Evolutionary conservation across 1,284 basidiomycete genomes (phyloP), one percentile per base, ranked within the genome.

Genomic region (Apiotrichum laibachii): DNA sequence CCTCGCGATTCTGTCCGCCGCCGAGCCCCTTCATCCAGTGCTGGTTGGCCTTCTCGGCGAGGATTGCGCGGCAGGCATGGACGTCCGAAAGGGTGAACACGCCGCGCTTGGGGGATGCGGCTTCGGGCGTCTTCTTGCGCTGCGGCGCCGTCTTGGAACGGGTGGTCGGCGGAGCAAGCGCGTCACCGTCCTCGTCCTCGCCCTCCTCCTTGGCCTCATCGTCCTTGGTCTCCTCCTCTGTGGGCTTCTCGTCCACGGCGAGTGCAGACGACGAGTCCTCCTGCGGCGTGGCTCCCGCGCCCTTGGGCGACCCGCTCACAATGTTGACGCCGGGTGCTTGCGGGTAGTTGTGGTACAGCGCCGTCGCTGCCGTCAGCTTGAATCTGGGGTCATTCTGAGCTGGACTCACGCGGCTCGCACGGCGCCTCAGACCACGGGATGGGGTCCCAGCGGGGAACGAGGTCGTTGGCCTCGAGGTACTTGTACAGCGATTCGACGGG

Each of bases 1-100:
- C 64, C 53, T 77, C 75, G 57, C 75, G 74, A 58, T 77, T 76
- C 67, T 76, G 73, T 0, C 75, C 75, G 1, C 75, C 75, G 19
- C 75, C 75, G 11, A 77, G 63, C 6, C 75, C 75, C 60, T 73
- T 75, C 26, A 70, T 59, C 75, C 75, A 77, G 58, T 77, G 75
- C 47, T 69, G 66, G 60, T 77, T 77, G 1, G 75, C 75, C 65
- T 72, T 73, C 37, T 76, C 75, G 2, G 75, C 75, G 37, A 77
- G 60, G 4, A 71, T 70, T 9, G 70, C 73, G 19, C 68, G 60
- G 2, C 73, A 71, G 5, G 69, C 67, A 53, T 70, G 50, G 3
- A 77, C 69, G 62, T 77, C 75, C n/a, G 68, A 67, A 9, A 76
- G 67, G 9, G 75, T 77, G 50, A 77, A 71, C 26, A 77, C 69